These are phyloP conservation scores for Lindgomyces ingoldianus DNA, from an alignment of 495 filamentous ascomycete genomes.

Conservation along the genomic window DNA sequence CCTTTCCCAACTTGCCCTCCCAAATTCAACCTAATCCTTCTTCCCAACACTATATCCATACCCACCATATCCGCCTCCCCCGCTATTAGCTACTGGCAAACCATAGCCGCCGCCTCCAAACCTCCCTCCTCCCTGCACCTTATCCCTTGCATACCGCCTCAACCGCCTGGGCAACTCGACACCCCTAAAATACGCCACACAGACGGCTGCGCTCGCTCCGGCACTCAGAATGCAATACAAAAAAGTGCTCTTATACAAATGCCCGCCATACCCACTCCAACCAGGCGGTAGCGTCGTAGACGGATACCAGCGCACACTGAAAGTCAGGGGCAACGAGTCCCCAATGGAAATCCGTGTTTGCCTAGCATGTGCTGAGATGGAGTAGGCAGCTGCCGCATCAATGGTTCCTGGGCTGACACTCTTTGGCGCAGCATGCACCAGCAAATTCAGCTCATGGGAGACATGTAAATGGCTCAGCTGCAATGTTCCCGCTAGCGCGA, in stretches of 20 bases:
- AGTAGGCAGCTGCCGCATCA: constrained; percentile 83
- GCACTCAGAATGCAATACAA: constrained; percentile 65
- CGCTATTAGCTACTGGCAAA: constrained; percentile 40
- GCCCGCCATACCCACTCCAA: constrained; percentile 62
- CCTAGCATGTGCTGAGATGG: constrained; percentile 62
- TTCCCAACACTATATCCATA: constrained; percentile 43
- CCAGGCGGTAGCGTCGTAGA: constrained; percentile 62
- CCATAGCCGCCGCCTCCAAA: constrained; percentile 42
- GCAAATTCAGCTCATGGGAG: constrained; percentile 80
- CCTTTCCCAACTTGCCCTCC: not conserved
- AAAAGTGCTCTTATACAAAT: constrained; percentile 65
- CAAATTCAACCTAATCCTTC: constrained; percentile 27
- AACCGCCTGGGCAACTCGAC: constrained; percentile 57
- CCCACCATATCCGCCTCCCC: constrained; percentile 41
- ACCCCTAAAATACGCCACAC: constrained; percentile 64
- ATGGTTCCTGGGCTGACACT: constrained; percentile 63
- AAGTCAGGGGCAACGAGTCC: constrained; percentile 75
- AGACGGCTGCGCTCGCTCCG: constrained; percentile 55
- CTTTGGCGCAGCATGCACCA: constrained; percentile 69
- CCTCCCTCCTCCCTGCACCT: constrained; percentile 29
- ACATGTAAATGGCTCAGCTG: constrained; percentile 91
- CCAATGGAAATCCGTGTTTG: constrained; percentile 77
- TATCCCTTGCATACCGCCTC: constrained; percentile 48
- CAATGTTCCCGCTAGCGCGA: constrained; percentile 84
- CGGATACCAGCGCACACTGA: constrained; percentile 85